phyloP scores from a whole-genome alignment of 306 rosid species.

The Pachyrhizus erosus region DNA sequence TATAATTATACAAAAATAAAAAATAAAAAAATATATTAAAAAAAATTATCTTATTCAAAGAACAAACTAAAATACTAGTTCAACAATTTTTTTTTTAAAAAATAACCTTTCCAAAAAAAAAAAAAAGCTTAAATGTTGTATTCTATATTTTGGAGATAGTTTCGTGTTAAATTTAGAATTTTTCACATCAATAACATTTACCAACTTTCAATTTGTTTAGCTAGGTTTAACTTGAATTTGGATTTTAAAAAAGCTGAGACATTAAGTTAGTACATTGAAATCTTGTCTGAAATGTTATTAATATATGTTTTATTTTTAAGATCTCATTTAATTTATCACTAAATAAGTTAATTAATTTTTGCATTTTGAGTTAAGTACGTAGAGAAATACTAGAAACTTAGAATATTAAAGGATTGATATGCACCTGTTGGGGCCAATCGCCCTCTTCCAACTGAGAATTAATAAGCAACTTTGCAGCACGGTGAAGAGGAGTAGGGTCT shows the following conservation, averaged over 20 bases:
- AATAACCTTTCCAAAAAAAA: too few relatives aligned
- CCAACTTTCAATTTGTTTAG: too few relatives aligned
- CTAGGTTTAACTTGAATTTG: too few relatives aligned
- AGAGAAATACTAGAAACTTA: background rate
- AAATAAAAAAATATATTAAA: too few relatives aligned
- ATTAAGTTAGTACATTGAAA: background rate
- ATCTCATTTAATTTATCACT: background rate
- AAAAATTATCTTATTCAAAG: too few relatives aligned
- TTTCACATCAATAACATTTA: background rate
- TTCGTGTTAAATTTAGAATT: too few relatives aligned
- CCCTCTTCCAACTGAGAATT: slow-evolving; percentile 71
- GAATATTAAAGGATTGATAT: background rate
- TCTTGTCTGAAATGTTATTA: background rate
- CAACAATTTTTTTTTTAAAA: background rate
- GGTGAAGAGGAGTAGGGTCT: slow-evolving; percentile 66
- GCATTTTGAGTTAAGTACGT: background rate
- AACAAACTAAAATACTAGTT: background rate
- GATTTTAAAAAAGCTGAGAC: too few relatives aligned
- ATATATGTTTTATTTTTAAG: background rate
- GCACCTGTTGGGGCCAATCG: slow-evolving; percentile 75
- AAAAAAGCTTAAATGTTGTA: background rate
- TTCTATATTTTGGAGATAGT: too few relatives aligned
- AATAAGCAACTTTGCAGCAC: slow-evolving; percentile 61
- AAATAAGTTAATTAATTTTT: background rate
- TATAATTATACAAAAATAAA: too few relatives aligned